These are phyloP conservation scores for Aquilaria sinensis DNA, from an alignment of 345 rosid species.

Conservation along the genomic window DNA sequence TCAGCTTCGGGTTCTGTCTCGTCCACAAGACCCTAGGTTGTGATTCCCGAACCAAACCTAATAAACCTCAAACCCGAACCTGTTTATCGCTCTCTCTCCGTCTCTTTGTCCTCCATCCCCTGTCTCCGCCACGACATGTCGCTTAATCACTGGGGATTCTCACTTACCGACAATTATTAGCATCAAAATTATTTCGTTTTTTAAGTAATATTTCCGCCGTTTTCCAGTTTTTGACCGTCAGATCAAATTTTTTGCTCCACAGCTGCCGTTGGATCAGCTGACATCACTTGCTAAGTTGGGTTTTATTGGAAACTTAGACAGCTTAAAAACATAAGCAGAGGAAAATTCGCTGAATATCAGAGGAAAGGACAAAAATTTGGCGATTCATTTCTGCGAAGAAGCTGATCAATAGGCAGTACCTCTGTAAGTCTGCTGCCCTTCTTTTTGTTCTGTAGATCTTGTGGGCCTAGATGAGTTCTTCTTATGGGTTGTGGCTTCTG, in stretches of 20 bases:
- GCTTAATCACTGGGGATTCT: too few species aligned
- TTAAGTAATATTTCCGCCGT: too few species aligned
- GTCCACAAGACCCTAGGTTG: background rate
- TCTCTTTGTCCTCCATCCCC: background rate
- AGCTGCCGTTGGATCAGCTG: background rate
- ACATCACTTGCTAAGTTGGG: background rate
- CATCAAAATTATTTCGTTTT: too few species aligned
- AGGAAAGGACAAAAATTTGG: too few species aligned
- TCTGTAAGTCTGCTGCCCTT: background rate
- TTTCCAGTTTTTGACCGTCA: background rate
- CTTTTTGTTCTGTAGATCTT: background rate
- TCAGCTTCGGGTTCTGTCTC: constrained; percentile 12
- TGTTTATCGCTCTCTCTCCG: background rate
- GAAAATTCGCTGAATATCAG: too few species aligned
- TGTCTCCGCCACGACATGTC: too few species aligned
- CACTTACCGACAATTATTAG: too few species aligned
- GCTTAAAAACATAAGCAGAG: too few species aligned
- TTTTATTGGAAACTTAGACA: background rate
- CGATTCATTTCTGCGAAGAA: background rate
- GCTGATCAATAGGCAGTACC: too few species aligned
- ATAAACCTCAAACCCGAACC: constrained; percentile 2
- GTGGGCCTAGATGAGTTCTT: too few species aligned
- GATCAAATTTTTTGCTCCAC: background rate
- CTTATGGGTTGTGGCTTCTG: too few species aligned
- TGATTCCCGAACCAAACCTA: background rate